Evolutionary conservation across 331 rosid species (phyloP).

Genomic region (Spiraea crenata): DNA sequence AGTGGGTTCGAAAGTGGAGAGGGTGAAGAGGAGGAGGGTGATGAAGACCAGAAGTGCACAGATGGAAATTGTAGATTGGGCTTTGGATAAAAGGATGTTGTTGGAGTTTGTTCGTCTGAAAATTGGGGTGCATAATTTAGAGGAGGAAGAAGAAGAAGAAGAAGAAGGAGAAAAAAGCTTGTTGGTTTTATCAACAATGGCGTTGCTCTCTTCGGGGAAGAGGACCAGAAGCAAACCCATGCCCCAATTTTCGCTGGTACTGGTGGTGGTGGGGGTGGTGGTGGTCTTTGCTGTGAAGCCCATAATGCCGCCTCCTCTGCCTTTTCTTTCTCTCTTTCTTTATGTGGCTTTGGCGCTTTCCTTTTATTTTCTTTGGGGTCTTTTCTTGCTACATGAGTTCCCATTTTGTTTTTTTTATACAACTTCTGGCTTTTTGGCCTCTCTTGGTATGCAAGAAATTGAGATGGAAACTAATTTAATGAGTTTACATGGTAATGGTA

Average conservation of each 20-base stretch:
- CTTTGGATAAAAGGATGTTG: constrained; percentile 40
- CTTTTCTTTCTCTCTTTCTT: background rate
- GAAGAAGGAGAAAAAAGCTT: constrained; percentile 28
- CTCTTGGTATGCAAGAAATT: constrained; percentile 3
- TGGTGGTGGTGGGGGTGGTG: constrained; percentile 5
- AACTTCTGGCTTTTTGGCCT: background rate
- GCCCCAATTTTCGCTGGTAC: constrained; percentile 26
- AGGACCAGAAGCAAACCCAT: constrained; percentile 72
- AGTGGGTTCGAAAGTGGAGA: constrained; percentile 67
- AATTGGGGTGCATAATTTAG: constrained; percentile 9
- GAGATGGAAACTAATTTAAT: no score
- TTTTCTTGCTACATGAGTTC: background rate
- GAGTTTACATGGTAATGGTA: no score
- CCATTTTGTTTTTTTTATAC: background rate
- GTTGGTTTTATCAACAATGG: constrained; percentile 30
- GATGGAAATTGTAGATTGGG: constrained; percentile 75
- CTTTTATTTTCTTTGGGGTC: background rate
- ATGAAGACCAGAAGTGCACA: constrained; percentile 68
- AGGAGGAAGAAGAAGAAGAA: constrained; percentile 15
- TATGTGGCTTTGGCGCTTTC: background rate
- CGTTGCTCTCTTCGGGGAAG: constrained; percentile 54
- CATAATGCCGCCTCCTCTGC: background rate
- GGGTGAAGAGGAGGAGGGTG: constrained; percentile 83
- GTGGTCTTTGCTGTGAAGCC: constrained; percentile 35
- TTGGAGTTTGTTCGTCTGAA: constrained; percentile 28